Percentiles rank a stretch among this genome's conserved stretches.
Conservation (phyloP, 345 rosid genomes). For the Gossypium anomalum region DNA sequence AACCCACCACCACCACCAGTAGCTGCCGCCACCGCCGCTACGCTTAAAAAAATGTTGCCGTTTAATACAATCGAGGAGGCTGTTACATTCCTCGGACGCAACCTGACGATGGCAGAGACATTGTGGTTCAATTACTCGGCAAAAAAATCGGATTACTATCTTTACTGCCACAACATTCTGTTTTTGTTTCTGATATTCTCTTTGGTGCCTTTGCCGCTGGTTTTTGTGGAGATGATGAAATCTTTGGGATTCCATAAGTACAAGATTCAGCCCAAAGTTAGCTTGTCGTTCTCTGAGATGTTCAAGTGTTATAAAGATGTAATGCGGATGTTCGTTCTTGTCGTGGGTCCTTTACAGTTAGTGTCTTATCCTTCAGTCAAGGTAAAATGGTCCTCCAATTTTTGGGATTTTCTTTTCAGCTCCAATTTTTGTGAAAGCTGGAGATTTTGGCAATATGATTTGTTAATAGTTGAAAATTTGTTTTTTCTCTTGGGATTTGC, state of each 20-base stretch:
- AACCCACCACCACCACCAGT: neutral
- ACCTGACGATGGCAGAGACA: conserved; percentile 63
- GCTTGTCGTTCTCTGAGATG: conserved; percentile 51
- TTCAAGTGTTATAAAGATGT: conserved; percentile 71
- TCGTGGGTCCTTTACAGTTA: conserved; percentile 87
- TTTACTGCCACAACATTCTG: conserved; percentile 75
- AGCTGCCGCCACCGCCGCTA: conserved; percentile 5
- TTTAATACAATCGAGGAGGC: conserved; percentile 61
- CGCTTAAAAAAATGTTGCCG: conserved; percentile 54
- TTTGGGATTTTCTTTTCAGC: neutral
- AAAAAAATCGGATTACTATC: conserved; percentile 68
- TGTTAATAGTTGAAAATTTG: neutral
- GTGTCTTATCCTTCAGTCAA: conserved; percentile 70
- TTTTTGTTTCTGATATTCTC: conserved; percentile 68
- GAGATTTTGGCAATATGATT: neutral
- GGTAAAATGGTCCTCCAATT: conserved; percentile 32
- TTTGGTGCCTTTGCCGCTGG: conserved; percentile 64
- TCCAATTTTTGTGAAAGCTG: neutral
- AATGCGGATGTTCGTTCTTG: conserved; percentile 58
- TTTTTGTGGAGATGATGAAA: conserved; percentile 43
- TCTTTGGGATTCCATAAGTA: conserved; percentile 44
- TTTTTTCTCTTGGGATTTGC: neutral
- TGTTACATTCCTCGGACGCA: conserved; percentile 58
- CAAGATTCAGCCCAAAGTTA: conserved; percentile 91
- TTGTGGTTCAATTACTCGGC: conserved; percentile 85